Evolutionary conservation across 352 stramenopile species (phyloP).

Genomic region (Lagenidium giganteum): DNA sequence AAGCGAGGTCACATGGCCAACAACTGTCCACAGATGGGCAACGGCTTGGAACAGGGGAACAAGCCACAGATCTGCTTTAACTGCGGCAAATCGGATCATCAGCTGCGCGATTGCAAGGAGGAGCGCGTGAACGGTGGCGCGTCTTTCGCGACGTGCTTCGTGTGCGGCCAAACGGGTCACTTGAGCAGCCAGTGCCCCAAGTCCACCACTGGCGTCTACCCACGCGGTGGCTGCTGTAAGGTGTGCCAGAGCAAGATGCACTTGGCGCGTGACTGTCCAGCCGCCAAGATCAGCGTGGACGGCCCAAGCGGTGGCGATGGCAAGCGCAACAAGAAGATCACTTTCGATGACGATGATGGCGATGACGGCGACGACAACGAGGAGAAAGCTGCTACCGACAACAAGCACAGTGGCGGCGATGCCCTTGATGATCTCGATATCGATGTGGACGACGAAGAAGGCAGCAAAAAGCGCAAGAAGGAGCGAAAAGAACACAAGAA

Average conservation of each 20-base stretch:
- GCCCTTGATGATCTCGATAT: conserved; percentile 45
- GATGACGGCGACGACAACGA: conserved; percentile 25
- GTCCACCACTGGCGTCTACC: conserved; percentile 86
- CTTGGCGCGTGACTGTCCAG: conserved; percentile 78
- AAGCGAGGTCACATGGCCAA: conserved; percentile 76
- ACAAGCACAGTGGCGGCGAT: too few species aligned
- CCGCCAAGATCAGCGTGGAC: conserved; percentile 60
- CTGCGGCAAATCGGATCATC: conserved; percentile 69
- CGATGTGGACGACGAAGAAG: conserved; percentile 25
- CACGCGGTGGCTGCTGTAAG: conserved; percentile 86
- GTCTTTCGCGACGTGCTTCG: conserved; percentile 82
- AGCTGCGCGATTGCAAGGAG: conserved; percentile 64
- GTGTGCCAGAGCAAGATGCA: conserved; percentile 80
- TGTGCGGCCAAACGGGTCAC: conserved; percentile 83
- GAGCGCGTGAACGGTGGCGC: conserved; percentile 60
- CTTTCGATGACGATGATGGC: conserved; percentile 55
- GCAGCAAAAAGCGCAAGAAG: conserved; percentile 6
- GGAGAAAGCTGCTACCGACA: too few species aligned
- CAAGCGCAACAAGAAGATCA: conserved; percentile 77
- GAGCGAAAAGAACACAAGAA: conserved; percentile 14
- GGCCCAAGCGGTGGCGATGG: conserved; percentile 37
- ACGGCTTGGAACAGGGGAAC: conserved; percentile 7
- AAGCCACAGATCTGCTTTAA: conserved; percentile 81
- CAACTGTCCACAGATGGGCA: conserved; percentile 47
- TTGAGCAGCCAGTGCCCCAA: conserved; percentile 82